These are phyloP conservation scores for Aureobasidium uvarum DNA, from an alignment of 2,329 filamentous ascomycete species.

Conservation along the genomic window DNA sequence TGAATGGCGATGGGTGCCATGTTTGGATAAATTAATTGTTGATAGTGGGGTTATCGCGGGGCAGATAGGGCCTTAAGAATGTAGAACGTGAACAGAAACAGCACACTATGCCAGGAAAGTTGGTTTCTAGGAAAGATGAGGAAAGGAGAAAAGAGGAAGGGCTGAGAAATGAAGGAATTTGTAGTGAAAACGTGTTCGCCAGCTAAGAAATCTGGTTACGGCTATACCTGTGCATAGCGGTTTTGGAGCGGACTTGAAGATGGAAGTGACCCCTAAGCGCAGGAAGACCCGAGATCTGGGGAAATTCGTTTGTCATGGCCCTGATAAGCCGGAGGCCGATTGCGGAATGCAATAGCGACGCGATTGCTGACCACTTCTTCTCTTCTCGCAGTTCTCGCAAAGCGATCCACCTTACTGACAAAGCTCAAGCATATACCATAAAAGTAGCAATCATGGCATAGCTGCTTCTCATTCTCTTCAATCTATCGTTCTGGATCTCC, in stretches of 20 bases:
- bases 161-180: slow-evolving; percentile 22
- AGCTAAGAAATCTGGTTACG: slow-evolving; percentile 16
- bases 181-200: slow-evolving; percentile 24
- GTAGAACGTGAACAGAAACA: background rate
- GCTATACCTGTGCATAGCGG: slow-evolving; percentile 18
- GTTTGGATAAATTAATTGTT: slow-evolving; percentile 5
- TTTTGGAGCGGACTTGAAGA: background rate
- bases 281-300: background rate
- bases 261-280: slow-evolving; percentile 19
- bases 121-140: background rate
- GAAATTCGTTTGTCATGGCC: slow-evolving; percentile 15
- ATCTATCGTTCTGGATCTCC: background rate
- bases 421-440: background rate
- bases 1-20: slow-evolving; percentile 42
- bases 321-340: slow-evolving; percentile 15
- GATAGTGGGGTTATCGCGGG: slow-evolving; percentile 24
- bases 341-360: background rate
- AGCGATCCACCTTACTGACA: background rate
- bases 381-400: background rate
- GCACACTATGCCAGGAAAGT: slow-evolving; percentile 12
- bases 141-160: background rate
- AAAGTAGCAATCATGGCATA: background rate
- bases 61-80: slow-evolving; percentile 11
- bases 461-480: background rate
- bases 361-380: background rate